Base-by-base conservation (phyloP, 1,284 basidiomycete species). In the Waitea zeae region DNA sequence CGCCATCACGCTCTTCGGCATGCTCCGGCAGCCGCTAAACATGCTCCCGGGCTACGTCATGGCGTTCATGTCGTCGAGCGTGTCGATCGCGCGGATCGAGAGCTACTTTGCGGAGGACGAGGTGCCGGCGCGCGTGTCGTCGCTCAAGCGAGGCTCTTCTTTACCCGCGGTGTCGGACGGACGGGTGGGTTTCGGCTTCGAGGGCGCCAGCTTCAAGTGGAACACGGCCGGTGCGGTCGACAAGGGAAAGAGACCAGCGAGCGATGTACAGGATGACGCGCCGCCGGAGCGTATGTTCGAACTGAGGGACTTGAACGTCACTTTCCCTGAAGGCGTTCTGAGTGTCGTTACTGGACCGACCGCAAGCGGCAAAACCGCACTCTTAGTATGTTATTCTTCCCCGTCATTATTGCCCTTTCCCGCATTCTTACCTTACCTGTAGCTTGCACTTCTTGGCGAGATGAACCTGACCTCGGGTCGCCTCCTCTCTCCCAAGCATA, bases 101-200 rank as follows among this genome's bases (percentile, higher is more conserved):
- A 72, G 69, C 1, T 93, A 80, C 52, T 63, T 93, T 7, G 63
- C 65, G 3, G 87, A 92, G 51, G 82, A 84, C 31, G 89, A 92
- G 35, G 54, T 59, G n/a, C 48, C 53, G 38, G 54, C 49, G 17
- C 56, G 57, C 35, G 56, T 59, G 1, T 59, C 57, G 5, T 48
- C 46, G 1, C 45, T 59, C 28, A 58, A 57, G 45, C 44, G 45
- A 35, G 48, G 36, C 19, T 45, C 50, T 3, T 43, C 43, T 9
- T 37, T 42, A 0, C 34, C 50, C 0, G 36, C 41, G 12, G 39
- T 31, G 4, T 29, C 33, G 13, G 46, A 49, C 12, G 48, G 51
- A 1, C 56, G 59, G 6, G n/a, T n/a, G n/a, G 71, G 67, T 12
- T 58, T 86, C 31, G 76, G 74, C 0, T 63, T 83, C 31, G 53